Evolutionary conservation across 2,329 filamentous ascomycete genomes (phyloP).

Genomic region (Fusarium graminum): DNA sequence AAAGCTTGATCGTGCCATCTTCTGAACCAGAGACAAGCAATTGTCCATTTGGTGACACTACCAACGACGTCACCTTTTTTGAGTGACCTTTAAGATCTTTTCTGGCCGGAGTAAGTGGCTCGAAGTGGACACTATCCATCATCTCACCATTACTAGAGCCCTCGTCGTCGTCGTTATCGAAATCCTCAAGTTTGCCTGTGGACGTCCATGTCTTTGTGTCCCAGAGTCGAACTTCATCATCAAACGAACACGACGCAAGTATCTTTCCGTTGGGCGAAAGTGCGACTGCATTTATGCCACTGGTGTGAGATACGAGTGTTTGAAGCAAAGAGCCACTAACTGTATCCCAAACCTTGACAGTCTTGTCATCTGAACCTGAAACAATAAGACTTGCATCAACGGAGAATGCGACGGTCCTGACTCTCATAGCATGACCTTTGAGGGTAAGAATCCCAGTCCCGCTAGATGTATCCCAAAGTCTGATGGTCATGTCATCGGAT

Average conservation of each 20-base stretch:
- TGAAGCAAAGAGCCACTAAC: not conserved
- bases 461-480: not conserved
- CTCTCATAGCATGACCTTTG: not conserved
- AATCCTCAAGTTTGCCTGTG: conserved; percentile 1
- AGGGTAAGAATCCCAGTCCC: not conserved
- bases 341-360: conserved; percentile 5
- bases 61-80: not conserved
- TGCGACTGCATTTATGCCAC: conserved; percentile 3
- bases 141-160: not conserved
- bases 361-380: conserved; percentile 1
- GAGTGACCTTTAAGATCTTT: conserved; percentile 3
- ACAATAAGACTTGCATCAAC: not conserved
- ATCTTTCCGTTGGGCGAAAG: not conserved
- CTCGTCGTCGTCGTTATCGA: conserved; percentile 1
- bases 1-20: conserved; percentile 1
- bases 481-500: conserved; percentile 3
- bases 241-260: conserved; percentile 2
- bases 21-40: not conserved
- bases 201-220: not conserved
- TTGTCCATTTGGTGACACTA: not conserved
- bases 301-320: not conserved
- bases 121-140: conserved; percentile 7
- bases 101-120: not conserved
- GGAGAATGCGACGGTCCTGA: not conserved
- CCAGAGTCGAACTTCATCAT: not conserved